Evolutionary conservation across 2,329 filamentous ascomycete genomes (phyloP), one percentile per base, ranked within the genome.

Genomic region (Trichoderma sp.): DNA sequence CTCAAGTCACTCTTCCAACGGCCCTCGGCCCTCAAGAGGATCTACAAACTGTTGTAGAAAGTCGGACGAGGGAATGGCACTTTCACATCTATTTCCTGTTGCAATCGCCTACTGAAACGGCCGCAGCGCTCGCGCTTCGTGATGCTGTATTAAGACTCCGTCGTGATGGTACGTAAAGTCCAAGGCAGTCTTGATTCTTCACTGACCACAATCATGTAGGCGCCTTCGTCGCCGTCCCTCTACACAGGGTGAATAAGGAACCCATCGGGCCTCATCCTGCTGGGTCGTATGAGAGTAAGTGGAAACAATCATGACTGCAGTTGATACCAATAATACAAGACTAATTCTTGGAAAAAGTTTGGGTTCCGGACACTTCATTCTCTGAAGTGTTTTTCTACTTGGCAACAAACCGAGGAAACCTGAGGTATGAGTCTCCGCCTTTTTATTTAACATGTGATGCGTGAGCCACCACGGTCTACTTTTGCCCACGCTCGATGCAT

Each of bases 381-480:
- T 80, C 79, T 1, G 79, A 80, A 47, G 79, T 81, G 9, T 81
- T 80, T 64, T 80, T 80, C 69, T 80, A 80, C 70, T 47, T 81
- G 43, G 76, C 79, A 18, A 66, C 78, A 15, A 81, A 81, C 63
- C 76, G 79, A 21, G 79, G 79, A 18, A 75, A 75, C 43, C 57
- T 79, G 1, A 80, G 78, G 77, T 75, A 34, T 30, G n/a, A 34
- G 30, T 3, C 9, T 6, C 28, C n/a, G 18, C 47, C 14, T 21
- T 30, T 21, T 21, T 21, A 3, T 5, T 14, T 34, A 4, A 34
- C 21, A n/a, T 51, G 47, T 51, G n/a, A 51, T 2, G 47, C 47
- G 5, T 12, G 3, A 24, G n/a, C 47, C 47, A 3, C 47, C 3
- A 14, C 11, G 34, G 34, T 12, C 24, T 26, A 12, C 9, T 34